A percentile compares a stretch with the other conserved stretches of the same genome.
Conservation (phyloP, 371 early-diverging fungal genomes). For the Coemansia sp. region DNA sequence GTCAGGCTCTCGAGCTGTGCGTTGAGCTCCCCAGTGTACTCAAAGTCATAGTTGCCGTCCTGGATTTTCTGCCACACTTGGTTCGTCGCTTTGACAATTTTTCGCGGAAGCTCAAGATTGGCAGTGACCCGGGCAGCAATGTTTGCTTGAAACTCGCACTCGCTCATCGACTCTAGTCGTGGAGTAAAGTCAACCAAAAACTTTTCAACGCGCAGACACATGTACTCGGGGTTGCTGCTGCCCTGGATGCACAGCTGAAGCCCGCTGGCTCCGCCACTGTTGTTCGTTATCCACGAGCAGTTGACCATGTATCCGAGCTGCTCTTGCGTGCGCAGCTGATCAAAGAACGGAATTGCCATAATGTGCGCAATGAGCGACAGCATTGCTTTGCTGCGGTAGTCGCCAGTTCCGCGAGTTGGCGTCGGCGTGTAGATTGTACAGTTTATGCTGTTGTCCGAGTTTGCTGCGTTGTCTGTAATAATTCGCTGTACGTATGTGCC, state of each 20-base stretch:
- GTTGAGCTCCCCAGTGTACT: not conserved
- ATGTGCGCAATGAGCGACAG: constrained; percentile 24
- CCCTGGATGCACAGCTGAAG: constrained; percentile 13
- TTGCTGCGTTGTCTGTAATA: not conserved
- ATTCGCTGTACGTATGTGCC: constrained; percentile 13
- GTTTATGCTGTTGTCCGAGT: constrained; percentile 8
- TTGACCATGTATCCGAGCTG: constrained; percentile 68
- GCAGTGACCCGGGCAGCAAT: not conserved
- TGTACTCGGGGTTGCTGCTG: constrained; percentile 6
- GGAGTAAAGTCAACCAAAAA: constrained; percentile 10
- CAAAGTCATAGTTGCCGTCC: constrained; percentile 18
- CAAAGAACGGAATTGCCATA: constrained; percentile 83
- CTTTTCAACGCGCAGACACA: constrained; percentile 18
- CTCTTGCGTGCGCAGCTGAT: constrained; percentile 89
- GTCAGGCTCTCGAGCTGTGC: not conserved
- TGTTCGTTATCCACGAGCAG: not conserved
- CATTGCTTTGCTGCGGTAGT: not conserved
- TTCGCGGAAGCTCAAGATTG: not conserved
- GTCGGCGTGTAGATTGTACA: constrained; percentile 5
- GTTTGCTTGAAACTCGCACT: not conserved
- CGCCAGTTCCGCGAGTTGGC: not conserved
- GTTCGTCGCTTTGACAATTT: not conserved
- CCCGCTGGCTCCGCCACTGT: not conserved
- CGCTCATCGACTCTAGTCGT: constrained; percentile 2
- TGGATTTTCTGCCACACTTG: constrained; percentile 5